These are phyloP conservation scores for Metschnikowia arizonensis DNA, from an alignment of 805 yeast species.

Conservation along the genomic window DNA sequence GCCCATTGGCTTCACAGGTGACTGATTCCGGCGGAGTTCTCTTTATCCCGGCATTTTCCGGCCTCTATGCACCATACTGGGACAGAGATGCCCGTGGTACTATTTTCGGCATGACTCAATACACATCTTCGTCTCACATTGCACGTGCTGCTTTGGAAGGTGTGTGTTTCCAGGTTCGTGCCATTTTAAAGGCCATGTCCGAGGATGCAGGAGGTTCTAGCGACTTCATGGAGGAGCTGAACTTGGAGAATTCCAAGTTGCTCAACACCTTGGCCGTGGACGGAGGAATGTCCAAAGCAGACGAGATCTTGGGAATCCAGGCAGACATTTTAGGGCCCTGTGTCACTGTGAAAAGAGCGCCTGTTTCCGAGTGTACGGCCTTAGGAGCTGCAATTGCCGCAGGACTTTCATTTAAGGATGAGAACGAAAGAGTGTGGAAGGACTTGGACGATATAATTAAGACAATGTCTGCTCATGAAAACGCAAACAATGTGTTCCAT, in stretches of 20 bases:
- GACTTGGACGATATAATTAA: constrained; percentile 63
- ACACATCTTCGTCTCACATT: constrained; percentile 85
- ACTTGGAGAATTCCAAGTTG: constrained; percentile 42
- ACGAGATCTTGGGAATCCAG: constrained; percentile 90
- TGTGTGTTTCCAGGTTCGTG: constrained; percentile 89
- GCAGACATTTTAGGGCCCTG: constrained; percentile 88
- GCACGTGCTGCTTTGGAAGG: constrained; percentile 95
- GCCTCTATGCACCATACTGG: constrained; percentile 96
- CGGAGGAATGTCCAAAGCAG: constrained; percentile 92
- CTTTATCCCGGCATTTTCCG: constrained; percentile 92
- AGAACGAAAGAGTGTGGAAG: constrained; percentile 63
- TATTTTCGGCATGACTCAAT: constrained; percentile 88
- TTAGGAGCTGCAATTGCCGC: constrained; percentile 97
- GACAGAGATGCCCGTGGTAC: constrained; percentile 89
- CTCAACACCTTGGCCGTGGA: constrained; percentile 70
- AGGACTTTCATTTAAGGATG: constrained; percentile 55
- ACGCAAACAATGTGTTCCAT: constrained; percentile 25
- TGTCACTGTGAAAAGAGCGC: constrained; percentile 74
- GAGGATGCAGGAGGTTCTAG: constrained; percentile 67
- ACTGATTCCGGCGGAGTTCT: constrained; percentile 85
- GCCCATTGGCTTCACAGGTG: constrained; percentile 83
- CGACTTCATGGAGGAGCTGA: constrained; percentile 54
- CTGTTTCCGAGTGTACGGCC: constrained; percentile 87
- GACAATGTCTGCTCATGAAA: constrained; percentile 32
- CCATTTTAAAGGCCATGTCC: constrained; percentile 86